Percentiles rank a stretch among this genome's conserved stretches.
Conservation (phyloP, 2,329 filamentous ascomycete species). For the Aspergillus tubingensis region DNA sequence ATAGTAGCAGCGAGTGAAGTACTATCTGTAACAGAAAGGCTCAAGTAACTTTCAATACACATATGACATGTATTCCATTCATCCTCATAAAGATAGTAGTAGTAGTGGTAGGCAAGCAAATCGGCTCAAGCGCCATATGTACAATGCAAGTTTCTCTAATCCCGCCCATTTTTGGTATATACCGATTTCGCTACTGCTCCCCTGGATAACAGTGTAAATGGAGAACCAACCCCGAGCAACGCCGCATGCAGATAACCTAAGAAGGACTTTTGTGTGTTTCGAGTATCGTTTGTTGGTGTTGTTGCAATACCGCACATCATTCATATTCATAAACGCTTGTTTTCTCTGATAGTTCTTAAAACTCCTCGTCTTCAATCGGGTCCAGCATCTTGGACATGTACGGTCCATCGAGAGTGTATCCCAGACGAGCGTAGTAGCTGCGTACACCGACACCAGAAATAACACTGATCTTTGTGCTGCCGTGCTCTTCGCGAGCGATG, state of each 20-base stretch:
- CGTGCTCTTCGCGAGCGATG: slow-evolving; percentile 91
- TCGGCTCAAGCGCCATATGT: neutral
- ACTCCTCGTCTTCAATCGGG: slow-evolving; percentile 40
- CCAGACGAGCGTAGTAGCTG: slow-evolving; percentile 90
- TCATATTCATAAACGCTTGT: neutral
- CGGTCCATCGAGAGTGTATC: slow-evolving; percentile 89
- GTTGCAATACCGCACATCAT: neutral
- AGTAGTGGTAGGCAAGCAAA: neutral
- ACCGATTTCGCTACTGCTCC: neutral
- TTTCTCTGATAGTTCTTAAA: neutral
- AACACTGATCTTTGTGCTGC: slow-evolving; percentile 90
- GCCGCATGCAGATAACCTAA: neutral
- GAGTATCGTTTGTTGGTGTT: neutral
- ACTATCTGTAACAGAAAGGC: too few relatives aligned
- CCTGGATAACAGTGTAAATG: neutral
- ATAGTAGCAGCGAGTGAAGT: neutral
- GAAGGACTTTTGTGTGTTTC: neutral
- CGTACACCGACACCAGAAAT: slow-evolving; percentile 97
- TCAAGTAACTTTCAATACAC: neutral
- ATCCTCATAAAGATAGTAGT: neutral
- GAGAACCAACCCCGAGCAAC: neutral
- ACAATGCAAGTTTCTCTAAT: slow-evolving; percentile 1
- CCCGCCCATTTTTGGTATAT: slow-evolving; percentile 1
- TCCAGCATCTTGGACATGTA: slow-evolving; percentile 64
- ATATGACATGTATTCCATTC: neutral